phyloP scores from a whole-genome alignment of 805 yeast genomes.

The Candida corydali region DNA sequence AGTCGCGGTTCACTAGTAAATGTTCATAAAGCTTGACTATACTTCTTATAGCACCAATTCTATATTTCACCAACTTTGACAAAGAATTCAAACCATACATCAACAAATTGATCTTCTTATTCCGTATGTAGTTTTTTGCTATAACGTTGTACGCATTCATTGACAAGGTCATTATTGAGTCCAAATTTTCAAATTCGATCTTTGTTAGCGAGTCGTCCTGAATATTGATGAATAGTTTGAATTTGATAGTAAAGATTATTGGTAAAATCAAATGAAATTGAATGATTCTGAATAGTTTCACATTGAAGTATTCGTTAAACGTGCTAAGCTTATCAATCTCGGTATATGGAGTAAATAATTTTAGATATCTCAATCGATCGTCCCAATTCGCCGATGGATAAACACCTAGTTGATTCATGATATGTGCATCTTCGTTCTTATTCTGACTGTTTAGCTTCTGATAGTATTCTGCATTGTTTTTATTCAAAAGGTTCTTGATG shows the following conservation, averaged over 20 bases:
- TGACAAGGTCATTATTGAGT: conserved; percentile 10
- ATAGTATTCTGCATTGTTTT: conserved; percentile 14
- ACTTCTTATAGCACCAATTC: conserved; percentile 19
- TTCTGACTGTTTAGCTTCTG: conserved; percentile 2
- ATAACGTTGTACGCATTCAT: conserved; percentile 17
- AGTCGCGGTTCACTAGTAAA: conserved; percentile 14
- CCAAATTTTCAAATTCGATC: conserved; percentile 7
- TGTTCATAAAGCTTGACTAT: conserved; percentile 16
- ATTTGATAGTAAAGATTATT: conserved; percentile 17
- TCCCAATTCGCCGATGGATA: conserved; percentile 33
- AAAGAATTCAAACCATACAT: conserved; percentile 30
- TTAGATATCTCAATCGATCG: conserved; percentile 20
- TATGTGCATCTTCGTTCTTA: conserved; percentile 16
- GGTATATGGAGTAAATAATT: conserved; percentile 23
- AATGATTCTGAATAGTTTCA: conserved; percentile 12
- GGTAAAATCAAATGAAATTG: conserved; percentile 16
- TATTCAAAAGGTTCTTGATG: conserved; percentile 17
- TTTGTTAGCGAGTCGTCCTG: conserved; percentile 11
- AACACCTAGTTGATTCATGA: conserved; percentile 26
- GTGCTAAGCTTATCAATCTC: conserved; percentile 15
- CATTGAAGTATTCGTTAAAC: conserved; percentile 9
- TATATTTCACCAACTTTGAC: conserved; percentile 18
- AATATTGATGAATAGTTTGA: conserved; percentile 14
- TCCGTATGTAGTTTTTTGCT: conserved; percentile 20
- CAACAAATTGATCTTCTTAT: conserved; percentile 23